Base-by-base conservation (phyloP, 2,329 filamentous ascomycete genomes). In the Aspergillus pseudotamarii region DNA sequence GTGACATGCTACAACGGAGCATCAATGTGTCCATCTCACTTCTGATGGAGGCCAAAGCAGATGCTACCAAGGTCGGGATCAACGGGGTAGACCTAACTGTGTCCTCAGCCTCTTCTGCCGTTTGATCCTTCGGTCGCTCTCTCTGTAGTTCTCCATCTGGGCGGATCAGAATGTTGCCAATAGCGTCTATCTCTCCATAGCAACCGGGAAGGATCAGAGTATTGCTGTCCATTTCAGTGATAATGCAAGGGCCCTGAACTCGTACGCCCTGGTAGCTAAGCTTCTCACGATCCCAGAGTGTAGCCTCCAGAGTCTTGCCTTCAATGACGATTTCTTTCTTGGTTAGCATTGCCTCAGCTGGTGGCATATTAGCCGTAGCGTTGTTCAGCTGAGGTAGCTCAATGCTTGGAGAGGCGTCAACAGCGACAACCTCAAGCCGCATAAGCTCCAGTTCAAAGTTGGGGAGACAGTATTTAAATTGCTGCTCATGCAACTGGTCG, bases 141-240 rank as follows among this genome's bases (percentile, higher is more conserved):
- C 6, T 48, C 2, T 43, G 19, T 3, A 23, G 34, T 2, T 73
- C 74, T 3, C 78, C 75, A 1, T 70, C 67, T 0, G 81, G 80
- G 55, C 75, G 76, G 62, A 84, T 84, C 21, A 84, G 71, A 21
- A 84, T 83, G 66, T 84, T 84, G 4, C 82, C 81, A 55, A 83
- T 80, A 6, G 66, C 68, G 62, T 84, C 82, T 6, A 83, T 79
- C 63, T 83, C 80, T 6, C 80, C 82, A 51, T 75, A 75, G 61
- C 77, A 81, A 0, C 81, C 82, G 0, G 82, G 82, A 5, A 83
- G 73, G 30, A 85, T 80, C 2, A 84, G 73, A 0, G 82, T 84
- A 66, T 84, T 84, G 23, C 81, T 83, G 65, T 84, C 82, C 80
- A 83, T 84, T 63, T 84, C 82, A 0, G 79, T 79, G 43, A 84